Conservation (phyloP, 2,329 filamentous ascomycete species). For the Epichloe festucae region DNA sequence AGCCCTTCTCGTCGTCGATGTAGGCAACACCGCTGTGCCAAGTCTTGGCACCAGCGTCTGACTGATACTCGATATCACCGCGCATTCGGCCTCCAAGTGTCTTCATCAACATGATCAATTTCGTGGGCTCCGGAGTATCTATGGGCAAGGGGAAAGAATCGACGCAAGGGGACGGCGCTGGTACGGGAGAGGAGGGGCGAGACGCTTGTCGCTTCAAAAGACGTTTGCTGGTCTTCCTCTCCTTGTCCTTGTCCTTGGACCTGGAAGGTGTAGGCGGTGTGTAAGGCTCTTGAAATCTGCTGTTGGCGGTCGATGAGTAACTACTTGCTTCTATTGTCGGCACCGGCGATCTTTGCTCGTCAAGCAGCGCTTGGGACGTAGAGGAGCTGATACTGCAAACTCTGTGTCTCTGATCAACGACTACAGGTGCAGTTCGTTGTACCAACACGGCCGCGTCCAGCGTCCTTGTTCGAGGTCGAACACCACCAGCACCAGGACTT, state of each 20-base stretch:
- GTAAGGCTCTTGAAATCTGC: slow-evolving; percentile 22
- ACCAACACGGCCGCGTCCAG: slow-evolving; percentile 42
- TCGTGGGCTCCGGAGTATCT: slow-evolving; percentile 55
- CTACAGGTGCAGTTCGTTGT: slow-evolving; percentile 25
- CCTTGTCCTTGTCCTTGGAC: slow-evolving; percentile 14
- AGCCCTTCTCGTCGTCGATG: slow-evolving; percentile 64
- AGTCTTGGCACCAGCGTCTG: slow-evolving; percentile 38
- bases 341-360: slow-evolving; percentile 31
- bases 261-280: slow-evolving; percentile 9
- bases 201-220: slow-evolving; percentile 42
- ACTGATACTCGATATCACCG: slow-evolving; percentile 60
- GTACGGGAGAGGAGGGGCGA: slow-evolving; percentile 44
- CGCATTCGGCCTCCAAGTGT: slow-evolving; percentile 67
- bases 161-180: slow-evolving; percentile 41
- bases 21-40: slow-evolving; percentile 65
- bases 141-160: slow-evolving; percentile 48
- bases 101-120: slow-evolving; percentile 64
- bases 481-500: slow-evolving; percentile 19
- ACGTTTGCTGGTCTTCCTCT: slow-evolving; percentile 36
- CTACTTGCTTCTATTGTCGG: slow-evolving; percentile 29
- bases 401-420: slow-evolving; percentile 43
- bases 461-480: slow-evolving; percentile 43
- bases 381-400: slow-evolving; percentile 60
- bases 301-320: slow-evolving; percentile 26
- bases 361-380: slow-evolving; percentile 37